phyloP scores from a whole-genome alignment of 2,329 filamentous ascomycete species.

The Ascochyta pisi region DNA sequence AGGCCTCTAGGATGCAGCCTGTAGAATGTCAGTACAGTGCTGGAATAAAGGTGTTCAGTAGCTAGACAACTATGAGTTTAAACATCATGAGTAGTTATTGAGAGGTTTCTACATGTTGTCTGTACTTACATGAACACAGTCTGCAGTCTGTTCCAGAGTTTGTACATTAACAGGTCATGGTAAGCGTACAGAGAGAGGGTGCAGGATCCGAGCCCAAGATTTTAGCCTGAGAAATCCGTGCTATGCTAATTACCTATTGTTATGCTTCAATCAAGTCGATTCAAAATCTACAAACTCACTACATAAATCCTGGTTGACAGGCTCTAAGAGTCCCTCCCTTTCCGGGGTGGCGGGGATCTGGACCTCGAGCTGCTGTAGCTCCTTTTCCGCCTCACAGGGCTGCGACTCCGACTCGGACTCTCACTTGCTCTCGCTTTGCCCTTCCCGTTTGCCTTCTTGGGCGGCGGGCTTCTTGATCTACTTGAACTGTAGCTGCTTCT shows the following conservation, averaged over 20 bases:
- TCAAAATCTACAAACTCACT: too few relatives aligned
- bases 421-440: conserved; percentile 11
- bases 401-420: conserved; percentile 12
- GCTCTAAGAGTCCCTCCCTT: conserved; percentile 18
- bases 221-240: too few relatives aligned
- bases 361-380: conserved; percentile 20
- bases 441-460: conserved; percentile 12
- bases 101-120: too few relatives aligned
- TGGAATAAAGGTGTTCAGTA: not conserved
- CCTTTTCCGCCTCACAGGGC: conserved; percentile 17
- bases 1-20: not conserved
- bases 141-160: too few relatives aligned
- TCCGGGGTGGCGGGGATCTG: conserved; percentile 20
- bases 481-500: conserved; percentile 4
- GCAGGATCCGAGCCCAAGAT: too few relatives aligned
- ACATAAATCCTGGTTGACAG: not conserved
- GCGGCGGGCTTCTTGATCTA: conserved; percentile 13
- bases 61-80: too few relatives aligned
- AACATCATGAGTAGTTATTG: too few relatives aligned
- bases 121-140: too few relatives aligned
- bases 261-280: too few relatives aligned
- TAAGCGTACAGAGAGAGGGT: too few relatives aligned
- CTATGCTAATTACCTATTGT: too few relatives aligned
- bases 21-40: not conserved
- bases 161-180: too few relatives aligned